phyloP scores from a whole-genome alignment of 2,329 filamentous ascomycete genomes.

The Penicillium sp. region DNA sequence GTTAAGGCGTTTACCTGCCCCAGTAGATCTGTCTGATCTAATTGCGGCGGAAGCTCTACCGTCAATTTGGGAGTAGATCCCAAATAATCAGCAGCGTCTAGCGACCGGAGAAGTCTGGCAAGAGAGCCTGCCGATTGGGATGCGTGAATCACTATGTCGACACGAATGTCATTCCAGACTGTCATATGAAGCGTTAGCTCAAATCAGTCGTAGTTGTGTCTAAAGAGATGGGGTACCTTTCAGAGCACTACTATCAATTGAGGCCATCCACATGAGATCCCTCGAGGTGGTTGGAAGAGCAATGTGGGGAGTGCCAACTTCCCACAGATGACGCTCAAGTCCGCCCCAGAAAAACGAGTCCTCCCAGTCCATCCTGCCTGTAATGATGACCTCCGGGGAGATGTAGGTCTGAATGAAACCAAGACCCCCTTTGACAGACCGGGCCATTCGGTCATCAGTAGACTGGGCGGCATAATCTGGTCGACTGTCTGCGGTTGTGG shows the following conservation, averaged over 20 bases:
- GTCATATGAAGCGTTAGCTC: slow-evolving; percentile 7
- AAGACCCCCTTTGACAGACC: slow-evolving; percentile 65
- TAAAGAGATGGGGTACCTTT: slow-evolving; percentile 51
- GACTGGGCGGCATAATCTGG: slow-evolving; percentile 72
- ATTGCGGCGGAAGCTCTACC: slow-evolving; percentile 73
- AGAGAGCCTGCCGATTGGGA: slow-evolving; percentile 71
- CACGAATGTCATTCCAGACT: slow-evolving; percentile 75
- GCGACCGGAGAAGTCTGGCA: slow-evolving; percentile 73
- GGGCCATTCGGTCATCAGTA: slow-evolving; percentile 67
- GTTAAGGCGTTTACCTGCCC: slow-evolving; percentile 69
- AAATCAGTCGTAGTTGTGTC: slow-evolving; percentile 9
- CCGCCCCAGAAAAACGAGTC: slow-evolving; percentile 67
- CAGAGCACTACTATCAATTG: slow-evolving; percentile 72
- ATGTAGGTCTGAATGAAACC: slow-evolving; percentile 71
- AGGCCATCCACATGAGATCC: slow-evolving; percentile 73
- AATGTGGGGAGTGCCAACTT: slow-evolving; percentile 64
- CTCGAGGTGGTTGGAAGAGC: slow-evolving; percentile 67
- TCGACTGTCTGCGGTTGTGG: slow-evolving; percentile 60
- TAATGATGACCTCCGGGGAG: slow-evolving; percentile 73
- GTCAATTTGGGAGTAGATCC: slow-evolving; percentile 73
- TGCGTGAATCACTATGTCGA: slow-evolving; percentile 85
- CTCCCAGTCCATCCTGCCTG: slow-evolving; percentile 69
- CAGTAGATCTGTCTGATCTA: slow-evolving; percentile 67
- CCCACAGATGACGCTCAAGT: slow-evolving; percentile 56
- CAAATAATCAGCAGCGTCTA: slow-evolving; percentile 73